A percentile compares a stretch with the other conserved stretches of the same genome.
These are phyloP conservation scores for Podila minutissima DNA, from an alignment of 192 early-diverging fungal genomes.

Conservation along the genomic window DNA sequence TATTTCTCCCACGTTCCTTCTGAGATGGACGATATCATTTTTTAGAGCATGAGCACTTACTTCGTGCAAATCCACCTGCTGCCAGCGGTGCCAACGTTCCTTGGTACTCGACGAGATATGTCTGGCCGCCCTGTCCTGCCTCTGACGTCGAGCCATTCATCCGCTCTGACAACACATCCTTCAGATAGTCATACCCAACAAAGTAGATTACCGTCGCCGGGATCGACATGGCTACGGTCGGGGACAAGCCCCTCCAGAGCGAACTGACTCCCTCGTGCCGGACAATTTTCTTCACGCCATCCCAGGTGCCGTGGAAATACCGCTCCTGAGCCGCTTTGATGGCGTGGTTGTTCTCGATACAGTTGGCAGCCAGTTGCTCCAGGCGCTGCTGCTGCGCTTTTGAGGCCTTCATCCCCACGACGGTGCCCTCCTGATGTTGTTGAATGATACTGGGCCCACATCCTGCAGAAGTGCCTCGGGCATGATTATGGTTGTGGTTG, in stretches of 20 bases:
- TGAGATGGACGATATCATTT: neutral
- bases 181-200: slow-evolving; percentile 91
- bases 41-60: slow-evolving; percentile 41
- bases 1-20: too few species aligned
- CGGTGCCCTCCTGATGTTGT: slow-evolving; percentile 54
- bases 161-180: slow-evolving; percentile 56
- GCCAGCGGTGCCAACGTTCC: slow-evolving; percentile 51
- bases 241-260: slow-evolving; percentile 89
- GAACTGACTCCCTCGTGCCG: slow-evolving; percentile 80
- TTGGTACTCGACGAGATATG: slow-evolving; percentile 25
- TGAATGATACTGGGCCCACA: slow-evolving; percentile 33
- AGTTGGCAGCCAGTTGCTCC: slow-evolving; percentile 45
- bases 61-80: slow-evolving; percentile 84
- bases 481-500: slow-evolving; percentile 29
- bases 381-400: slow-evolving; percentile 24
- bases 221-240: slow-evolving; percentile 89
- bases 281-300: slow-evolving; percentile 81
- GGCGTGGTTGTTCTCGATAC: slow-evolving; percentile 36
- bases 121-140: slow-evolving; percentile 14
- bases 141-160: slow-evolving; percentile 10
- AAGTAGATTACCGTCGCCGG: slow-evolving; percentile 95
- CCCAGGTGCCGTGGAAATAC: slow-evolving; percentile 60
- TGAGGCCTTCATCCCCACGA: slow-evolving; percentile 37
- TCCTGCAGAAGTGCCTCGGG: slow-evolving; percentile 7
- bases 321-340: slow-evolving; percentile 19